These are phyloP conservation scores for Claviceps fusiformis DNA, from an alignment of 2,329 filamentous ascomycete species.

Conservation along the genomic window DNA sequence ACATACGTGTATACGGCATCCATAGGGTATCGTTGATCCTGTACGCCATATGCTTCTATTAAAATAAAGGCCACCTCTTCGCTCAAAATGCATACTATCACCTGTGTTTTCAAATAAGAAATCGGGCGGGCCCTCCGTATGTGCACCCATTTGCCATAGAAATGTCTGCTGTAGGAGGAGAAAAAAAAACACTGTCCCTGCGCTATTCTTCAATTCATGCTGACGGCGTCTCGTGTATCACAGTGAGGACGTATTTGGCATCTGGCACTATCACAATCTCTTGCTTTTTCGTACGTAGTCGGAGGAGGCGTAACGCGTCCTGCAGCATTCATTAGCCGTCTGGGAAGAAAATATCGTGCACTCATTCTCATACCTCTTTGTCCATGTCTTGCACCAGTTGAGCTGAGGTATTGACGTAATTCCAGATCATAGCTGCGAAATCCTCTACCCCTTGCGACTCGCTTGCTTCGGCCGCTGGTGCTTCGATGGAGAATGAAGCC, in stretches of 20 bases:
- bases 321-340: conserved; percentile 20
- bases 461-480: conserved; percentile 26
- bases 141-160: neutral
- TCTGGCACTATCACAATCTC: conserved; percentile 77
- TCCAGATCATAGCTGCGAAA: conserved; percentile 63
- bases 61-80: neutral
- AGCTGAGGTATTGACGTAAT: conserved; percentile 56
- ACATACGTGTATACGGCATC: neutral
- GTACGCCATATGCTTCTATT: conserved; percentile 2
- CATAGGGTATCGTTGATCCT: conserved; percentile 5
- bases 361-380: conserved; percentile 38
- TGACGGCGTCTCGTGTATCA: conserved; percentile 68
- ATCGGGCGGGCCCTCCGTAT: neutral
- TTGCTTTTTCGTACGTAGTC: conserved; percentile 70
- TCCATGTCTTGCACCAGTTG: conserved; percentile 61
- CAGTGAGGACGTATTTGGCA: conserved; percentile 62
- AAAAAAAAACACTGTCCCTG: neutral
- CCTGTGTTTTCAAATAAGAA: neutral
- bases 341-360: neutral
- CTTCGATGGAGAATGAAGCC: conserved; percentile 33
- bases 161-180: neutral
- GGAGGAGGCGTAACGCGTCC: conserved; percentile 65
- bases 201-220: conserved; percentile 28
- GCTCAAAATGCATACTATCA: neutral
- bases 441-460: conserved; percentile 53